Base-by-base conservation (phyloP, 805 yeast species). In the Monosporozyma yasuniensis region DNA sequence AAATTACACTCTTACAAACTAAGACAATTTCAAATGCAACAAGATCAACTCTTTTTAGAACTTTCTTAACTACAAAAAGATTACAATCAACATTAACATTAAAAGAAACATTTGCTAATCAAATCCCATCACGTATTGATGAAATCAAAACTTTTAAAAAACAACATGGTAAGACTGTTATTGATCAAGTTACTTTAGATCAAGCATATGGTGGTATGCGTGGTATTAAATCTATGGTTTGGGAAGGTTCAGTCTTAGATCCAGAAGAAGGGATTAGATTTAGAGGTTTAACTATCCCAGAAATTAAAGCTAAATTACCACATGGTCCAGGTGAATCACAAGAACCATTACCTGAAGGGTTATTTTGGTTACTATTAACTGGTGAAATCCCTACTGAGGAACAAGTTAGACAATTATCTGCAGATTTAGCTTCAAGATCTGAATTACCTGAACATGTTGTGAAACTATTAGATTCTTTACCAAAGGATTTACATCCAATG, bases 201-300 rank as follows among this genome's bases (percentile, higher is more conserved):
- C 91, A 84, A 72, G 90, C 89, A 39, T 86, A 84, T 71, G 95
- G 95, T 73, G 95, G 95, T 74, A 83, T 83, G 90, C 79, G 95
- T 69, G 95, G 95, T 65, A 82, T 85, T 69, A 81, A 83, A 70
- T 87, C 87, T 60, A 74, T 86, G 54, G 89, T 85, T 48, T 85
- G 93, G 93, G 95, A 85, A 75, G 91, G 91, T 57, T 84, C 91
- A 46, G 91, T 84, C 30, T 72, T 85, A 61, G 95, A 85, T 66
- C 84, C 95, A 52, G 79, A 79, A 56, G 93, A 85, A 70, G 95
- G 95, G 69, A 86, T 85, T 65, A 79, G 89, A 67, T 85, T 85
- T 77, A 83, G 91, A 70, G 91, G 91, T 60, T 75, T 76, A 67
- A 84, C 93, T 56, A 86, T 85, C 60, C 90, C 90, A 56, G 90